Percentiles rank a stretch among this genome's conserved stretches.
Conservation (phyloP, 495 filamentous ascomycete genomes). For the Xylaria telfairii region DNA sequence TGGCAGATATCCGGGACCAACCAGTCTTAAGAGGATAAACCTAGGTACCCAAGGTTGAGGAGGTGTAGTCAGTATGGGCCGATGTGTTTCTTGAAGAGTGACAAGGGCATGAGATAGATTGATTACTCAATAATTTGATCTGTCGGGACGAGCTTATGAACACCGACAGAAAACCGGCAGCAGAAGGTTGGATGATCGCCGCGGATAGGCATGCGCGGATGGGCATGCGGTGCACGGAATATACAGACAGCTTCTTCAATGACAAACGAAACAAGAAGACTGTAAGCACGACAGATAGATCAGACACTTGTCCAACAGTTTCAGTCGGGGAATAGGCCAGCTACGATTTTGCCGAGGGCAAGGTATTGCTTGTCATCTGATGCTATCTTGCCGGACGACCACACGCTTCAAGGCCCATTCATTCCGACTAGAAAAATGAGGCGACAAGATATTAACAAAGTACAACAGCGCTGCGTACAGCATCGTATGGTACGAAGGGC, state of each 20-base stretch:
- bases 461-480: too few species aligned
- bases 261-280: constrained; percentile 2
- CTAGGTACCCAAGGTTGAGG: not conserved
- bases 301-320: not conserved
- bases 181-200: not conserved
- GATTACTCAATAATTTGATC: not conserved
- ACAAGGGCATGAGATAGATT: not conserved
- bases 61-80: not conserved
- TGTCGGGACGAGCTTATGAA: not conserved
- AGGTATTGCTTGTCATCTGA: not conserved
- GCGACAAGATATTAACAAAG: not conserved
- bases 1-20: too few species aligned
- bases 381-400: not conserved
- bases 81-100: not conserved
- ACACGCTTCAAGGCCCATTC: not conserved
- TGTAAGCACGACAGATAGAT: constrained; percentile 3
- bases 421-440: not conserved
- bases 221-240: not conserved
- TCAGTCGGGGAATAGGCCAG: not conserved
- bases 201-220: not conserved
- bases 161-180: not conserved
- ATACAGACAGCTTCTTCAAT: not conserved
- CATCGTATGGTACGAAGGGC: not conserved
- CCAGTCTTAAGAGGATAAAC: not conserved
- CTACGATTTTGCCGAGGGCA: constrained; percentile 13